Conservation (phyloP, 176 grass and related monocot species). For the Urochloa ruziziensis region DNA sequence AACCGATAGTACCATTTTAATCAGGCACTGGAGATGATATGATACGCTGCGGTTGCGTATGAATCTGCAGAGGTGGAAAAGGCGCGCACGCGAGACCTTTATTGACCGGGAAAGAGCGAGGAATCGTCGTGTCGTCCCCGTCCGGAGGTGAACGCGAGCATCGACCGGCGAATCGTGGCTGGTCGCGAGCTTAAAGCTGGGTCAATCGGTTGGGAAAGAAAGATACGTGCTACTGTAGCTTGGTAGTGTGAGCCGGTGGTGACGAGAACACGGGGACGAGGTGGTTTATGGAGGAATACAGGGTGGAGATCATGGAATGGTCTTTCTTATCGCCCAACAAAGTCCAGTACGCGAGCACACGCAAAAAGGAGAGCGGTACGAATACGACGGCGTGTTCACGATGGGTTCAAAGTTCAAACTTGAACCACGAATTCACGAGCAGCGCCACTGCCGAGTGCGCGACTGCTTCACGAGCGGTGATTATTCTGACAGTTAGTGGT, state of each 20-base stretch:
- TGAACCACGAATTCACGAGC: neutral
- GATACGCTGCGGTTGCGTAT: neutral
- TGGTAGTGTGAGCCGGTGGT: neutral
- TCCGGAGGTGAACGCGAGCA: neutral
- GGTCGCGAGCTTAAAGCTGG: neutral
- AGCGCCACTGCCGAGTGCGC: neutral
- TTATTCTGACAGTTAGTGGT: neutral
- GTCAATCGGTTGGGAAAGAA: neutral
- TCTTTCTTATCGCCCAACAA: neutral
- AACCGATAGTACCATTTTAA: too few relatives aligned
- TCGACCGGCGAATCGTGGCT: neutral
- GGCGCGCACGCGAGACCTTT: neutral
- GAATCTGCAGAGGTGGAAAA: neutral
- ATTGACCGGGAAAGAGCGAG: neutral
- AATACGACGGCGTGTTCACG: neutral
- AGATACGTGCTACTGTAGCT: too few relatives aligned
- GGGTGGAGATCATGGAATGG: neutral
- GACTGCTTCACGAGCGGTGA: neutral
- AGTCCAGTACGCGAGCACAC: neutral
- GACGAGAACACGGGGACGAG: neutral
- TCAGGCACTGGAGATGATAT: too few relatives aligned
- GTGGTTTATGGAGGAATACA: neutral
- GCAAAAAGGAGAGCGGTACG: neutral
- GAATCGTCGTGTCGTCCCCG: neutral
- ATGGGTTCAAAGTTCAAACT: conserved; percentile 1